Evolutionary conservation across 2,329 filamentous ascomycete genomes (phyloP).

Genomic region (Colletotrichum caudatum): DNA sequence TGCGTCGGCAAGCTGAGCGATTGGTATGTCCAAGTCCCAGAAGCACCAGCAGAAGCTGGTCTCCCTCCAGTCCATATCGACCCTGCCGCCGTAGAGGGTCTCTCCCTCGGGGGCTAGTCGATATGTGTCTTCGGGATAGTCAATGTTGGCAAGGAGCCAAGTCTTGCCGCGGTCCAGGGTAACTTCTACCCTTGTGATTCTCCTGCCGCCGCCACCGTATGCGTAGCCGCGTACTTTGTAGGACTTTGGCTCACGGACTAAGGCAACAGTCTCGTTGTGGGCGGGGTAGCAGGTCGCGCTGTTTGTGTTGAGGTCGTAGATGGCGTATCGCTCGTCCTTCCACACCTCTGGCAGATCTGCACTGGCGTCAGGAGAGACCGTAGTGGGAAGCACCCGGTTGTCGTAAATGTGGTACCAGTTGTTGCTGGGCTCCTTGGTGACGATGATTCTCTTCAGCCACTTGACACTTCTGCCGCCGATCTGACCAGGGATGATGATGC

Average conservation of each 20-base stretch:
- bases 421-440: slow-evolving; percentile 83
- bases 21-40: slow-evolving; percentile 79
- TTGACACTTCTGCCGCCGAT: slow-evolving; percentile 95
- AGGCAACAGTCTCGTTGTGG: slow-evolving; percentile 75
- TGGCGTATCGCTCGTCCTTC: slow-evolving; percentile 91
- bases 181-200: slow-evolving; percentile 85
- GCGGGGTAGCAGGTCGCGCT: slow-evolving; percentile 84
- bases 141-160: slow-evolving; percentile 82
- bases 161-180: slow-evolving; percentile 85
- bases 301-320: slow-evolving; percentile 92
- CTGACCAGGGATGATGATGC: slow-evolving; percentile 88
- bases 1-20: slow-evolving; percentile 71
- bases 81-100: slow-evolving; percentile 77
- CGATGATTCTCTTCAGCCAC: slow-evolving; percentile 85
- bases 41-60: slow-evolving; percentile 93
- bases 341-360: slow-evolving; percentile 81
- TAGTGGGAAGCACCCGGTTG: slow-evolving; percentile 89
- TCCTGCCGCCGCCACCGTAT: slow-evolving; percentile 87
- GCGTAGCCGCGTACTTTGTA: slow-evolving; percentile 86
- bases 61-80: slow-evolving; percentile 87
- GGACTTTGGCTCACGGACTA: slow-evolving; percentile 53
- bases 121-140: slow-evolving; percentile 89
- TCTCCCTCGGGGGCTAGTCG: slow-evolving; percentile 69
- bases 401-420: slow-evolving; percentile 98
- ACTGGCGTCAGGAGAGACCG: slow-evolving; percentile 84